These are phyloP conservation scores for Pichia sp. DNA, from an alignment of 1,139 yeast genomes.

Conservation along the genomic window DNA sequence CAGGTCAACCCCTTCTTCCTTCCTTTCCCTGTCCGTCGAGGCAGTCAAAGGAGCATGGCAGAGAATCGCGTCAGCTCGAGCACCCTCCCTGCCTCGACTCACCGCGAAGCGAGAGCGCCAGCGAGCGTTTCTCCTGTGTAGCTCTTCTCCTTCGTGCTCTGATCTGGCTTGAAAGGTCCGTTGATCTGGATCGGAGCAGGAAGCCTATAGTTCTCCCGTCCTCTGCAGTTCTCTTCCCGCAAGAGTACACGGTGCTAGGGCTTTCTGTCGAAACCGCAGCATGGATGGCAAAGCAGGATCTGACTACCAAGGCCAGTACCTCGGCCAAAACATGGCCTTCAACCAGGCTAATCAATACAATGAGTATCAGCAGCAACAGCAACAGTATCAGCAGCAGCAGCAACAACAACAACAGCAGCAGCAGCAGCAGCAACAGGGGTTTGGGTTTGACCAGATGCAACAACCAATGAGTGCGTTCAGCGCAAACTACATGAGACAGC, in stretches of 20 bases:
- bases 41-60: background rate
- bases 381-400: background rate
- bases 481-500: conserved; percentile 20
- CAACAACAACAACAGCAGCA: conserved; percentile 7
- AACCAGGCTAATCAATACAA: background rate
- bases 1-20: no score
- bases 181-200: no score
- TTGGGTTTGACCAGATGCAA: conserved; percentile 1
- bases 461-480: conserved; percentile 17
- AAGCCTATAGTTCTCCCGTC: no score
- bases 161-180: background rate
- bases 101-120: background rate
- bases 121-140: background rate
- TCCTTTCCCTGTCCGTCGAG: no score
- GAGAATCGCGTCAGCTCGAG: background rate
- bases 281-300: background rate
- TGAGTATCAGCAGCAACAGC: conserved; percentile 2
- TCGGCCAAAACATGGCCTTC: background rate
- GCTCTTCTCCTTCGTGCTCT: background rate
- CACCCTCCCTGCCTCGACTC: background rate
- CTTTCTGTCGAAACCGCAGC: background rate
- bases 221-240: no score
- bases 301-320: background rate
- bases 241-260: no score
- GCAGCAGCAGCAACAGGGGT: conserved; percentile 12